Conservation (phyloP, 2,329 filamentous ascomycete genomes). For the Myriosclerotinia scirpicola region DNA sequence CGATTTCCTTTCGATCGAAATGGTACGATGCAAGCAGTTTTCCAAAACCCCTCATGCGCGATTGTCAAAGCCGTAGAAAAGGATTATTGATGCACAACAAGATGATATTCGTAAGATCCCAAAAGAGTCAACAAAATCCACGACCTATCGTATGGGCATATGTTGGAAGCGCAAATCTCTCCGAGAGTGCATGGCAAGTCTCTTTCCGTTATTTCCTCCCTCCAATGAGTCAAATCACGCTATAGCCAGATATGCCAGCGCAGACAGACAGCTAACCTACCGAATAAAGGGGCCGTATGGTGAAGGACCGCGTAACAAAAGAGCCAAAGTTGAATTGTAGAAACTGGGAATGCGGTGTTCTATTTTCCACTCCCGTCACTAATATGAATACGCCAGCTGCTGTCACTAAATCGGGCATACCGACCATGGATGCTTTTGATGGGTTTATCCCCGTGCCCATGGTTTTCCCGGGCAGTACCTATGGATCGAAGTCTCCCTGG, state of each 20-base stretch:
- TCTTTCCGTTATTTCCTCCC: not conserved
- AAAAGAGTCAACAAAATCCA: constrained; percentile 5
- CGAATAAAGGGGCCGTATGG: constrained; percentile 67
- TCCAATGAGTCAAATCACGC: no score
- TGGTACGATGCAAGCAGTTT: constrained; percentile 71
- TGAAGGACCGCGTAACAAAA: constrained; percentile 66
- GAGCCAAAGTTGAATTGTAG: constrained; percentile 75
- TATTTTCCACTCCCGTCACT: constrained; percentile 52
- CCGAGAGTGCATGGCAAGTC: constrained; percentile 85
- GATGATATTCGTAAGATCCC: constrained; percentile 54
- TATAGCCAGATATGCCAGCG: not conserved
- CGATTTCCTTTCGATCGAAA: constrained; percentile 73
- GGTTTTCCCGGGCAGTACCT: constrained; percentile 53
- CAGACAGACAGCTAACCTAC: constrained; percentile 10
- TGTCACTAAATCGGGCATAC: constrained; percentile 18
- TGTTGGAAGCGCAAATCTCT: constrained; percentile 86
- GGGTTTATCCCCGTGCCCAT: constrained; percentile 63
- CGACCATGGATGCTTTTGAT: constrained; percentile 49
- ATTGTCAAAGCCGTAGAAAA: constrained; percentile 68
- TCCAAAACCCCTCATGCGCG: constrained; percentile 68
- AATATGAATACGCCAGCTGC: constrained; percentile 4
- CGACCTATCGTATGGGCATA: constrained; percentile 68
- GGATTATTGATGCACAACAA: constrained; percentile 90
- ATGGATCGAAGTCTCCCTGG: constrained; percentile 38
- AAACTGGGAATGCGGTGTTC: constrained; percentile 95